Base-by-base conservation (phyloP, 441 rosid species). In the Cnidoscolus chayamansa region DNA sequence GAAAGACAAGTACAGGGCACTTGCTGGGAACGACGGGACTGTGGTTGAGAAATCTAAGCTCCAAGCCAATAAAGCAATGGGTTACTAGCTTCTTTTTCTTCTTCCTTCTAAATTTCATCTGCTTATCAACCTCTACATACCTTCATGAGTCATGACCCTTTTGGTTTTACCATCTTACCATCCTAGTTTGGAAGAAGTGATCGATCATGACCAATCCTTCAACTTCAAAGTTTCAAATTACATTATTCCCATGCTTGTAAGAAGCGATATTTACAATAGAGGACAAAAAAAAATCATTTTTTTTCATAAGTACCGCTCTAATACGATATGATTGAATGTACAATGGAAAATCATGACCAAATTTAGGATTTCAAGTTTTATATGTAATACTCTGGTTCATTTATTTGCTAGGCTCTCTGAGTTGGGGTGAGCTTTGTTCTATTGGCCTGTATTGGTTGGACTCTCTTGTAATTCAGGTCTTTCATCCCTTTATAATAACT, bases 1-100 rank as follows among this genome's bases (percentile, higher is more conserved):
- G 65, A 83, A 80, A 71, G 88, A 81, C 60, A 85, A 83, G 81
- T 81, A 81, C 72, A 67, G 55, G 16, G 86, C 88, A 13, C 84
- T 85, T n/a, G 85, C 81, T 0, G 82, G 88, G 9, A 85, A 85
- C 40, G 88, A 85, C 47, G 85, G 88, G 1, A 81, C 66, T 20
- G 83, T 81, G 37, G 67, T 61, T 61, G 74, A 76, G 63, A 81
- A 85, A 35, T 47, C 76, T 40, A 70, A 70, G 70, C 65, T 72
- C 17, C 37, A 49, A 0, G 48, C 81, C 1, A 65, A 63, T 58
- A 76, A 83, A 73, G 67, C 72, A 4, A 78, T 83, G 85, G 82
- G 86, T 10, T 76, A 81, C 61, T 77, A 67, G 2, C 15, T 43
- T 63, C 16, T 0, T 37, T 37, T 40, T 19, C 2, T 43, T 0